Base-by-base conservation (phyloP, 306 rosid species). In the Gleditsia sinensis region DNA sequence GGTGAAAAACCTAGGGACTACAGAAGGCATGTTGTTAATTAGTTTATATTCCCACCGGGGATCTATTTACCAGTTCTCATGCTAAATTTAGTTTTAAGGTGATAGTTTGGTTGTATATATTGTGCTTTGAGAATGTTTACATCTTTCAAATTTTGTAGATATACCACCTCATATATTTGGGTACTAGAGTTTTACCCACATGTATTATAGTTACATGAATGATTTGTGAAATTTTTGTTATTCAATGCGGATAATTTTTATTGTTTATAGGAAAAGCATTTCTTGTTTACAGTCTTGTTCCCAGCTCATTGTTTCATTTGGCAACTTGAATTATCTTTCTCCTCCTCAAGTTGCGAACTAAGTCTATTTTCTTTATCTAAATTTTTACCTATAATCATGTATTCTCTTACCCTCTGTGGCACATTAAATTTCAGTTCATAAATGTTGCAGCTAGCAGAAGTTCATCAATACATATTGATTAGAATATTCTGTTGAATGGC, bases 401-500 rank as follows among this genome's bases (percentile, higher is more conserved):
- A 5, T 14, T n/a, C 12, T 46, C 34, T 37, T 59, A 34, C 68
- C 45, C 48, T 16, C 33, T 37, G 14, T 20, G 34, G 30, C 12
- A n/a, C 50, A 71, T 65, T 64, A 65, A 53, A 54, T 64, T 40
- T 78, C 43, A 42, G 59, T 66, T 9, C 55, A 11, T n/a, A 33
- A 16, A 20, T 66, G 57, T 45, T 82, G 21, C 78, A 72, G 75
- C 1, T 60, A 16, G 67, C 37, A 61, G 72, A 72, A 57, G 54
- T 76, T 66, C 78, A 27, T 56, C 9, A 4, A 36, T n/a, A 25
- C 53, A 66, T 56, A 58, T 72, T 60, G 53, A 14, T 53, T 72
- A 59, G 43, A 9, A 64, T 63, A 45, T 66, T 76, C 62, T 70
- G 19, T 51, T 37, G 24, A 74, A 95, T 95, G 99, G 98, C 96